Evolutionary conservation across 176 grass and related monocot species (phyloP).

Genomic region (Poa annua): DNA sequence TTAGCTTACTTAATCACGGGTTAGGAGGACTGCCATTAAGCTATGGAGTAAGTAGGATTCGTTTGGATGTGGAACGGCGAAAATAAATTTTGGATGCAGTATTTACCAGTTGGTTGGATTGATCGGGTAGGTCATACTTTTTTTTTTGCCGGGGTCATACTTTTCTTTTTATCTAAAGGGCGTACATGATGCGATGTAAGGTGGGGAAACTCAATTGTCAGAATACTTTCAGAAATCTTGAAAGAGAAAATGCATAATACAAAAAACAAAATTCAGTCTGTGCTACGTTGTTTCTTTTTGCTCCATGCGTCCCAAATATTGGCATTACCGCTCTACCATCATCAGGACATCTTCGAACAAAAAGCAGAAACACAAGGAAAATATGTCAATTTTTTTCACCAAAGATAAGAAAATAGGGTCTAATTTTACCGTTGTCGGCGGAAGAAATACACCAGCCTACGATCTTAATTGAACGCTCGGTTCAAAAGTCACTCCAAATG

Average conservation of each 20-base stretch:
- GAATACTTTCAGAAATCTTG: not conserved
- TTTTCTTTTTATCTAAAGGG: not conserved
- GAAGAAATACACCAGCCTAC: too few relatives aligned
- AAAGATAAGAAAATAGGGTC: too few relatives aligned
- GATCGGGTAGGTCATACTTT: not conserved
- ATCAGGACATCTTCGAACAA: too few relatives aligned
- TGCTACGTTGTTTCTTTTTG: not conserved
- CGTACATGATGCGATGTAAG: not conserved
- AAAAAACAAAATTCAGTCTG: not conserved
- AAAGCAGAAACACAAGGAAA: too few relatives aligned
- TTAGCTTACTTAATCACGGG: not conserved
- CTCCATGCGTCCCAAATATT: too few relatives aligned
- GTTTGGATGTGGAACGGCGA: not conserved
- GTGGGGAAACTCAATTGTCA: not conserved
- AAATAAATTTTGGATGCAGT: not conserved
- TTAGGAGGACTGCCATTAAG: slow-evolving; percentile 16
- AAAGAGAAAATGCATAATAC: not conserved
- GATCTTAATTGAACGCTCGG: too few relatives aligned
- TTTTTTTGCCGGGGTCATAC: too few relatives aligned
- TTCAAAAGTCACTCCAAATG: too few relatives aligned
- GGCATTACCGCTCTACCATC: too few relatives aligned
- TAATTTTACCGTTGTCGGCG: too few relatives aligned
- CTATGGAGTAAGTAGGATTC: not conserved
- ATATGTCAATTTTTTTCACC: too few relatives aligned
- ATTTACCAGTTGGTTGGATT: not conserved